phyloP scores from a whole-genome alignment of 1,139 yeast genomes.

The Scheffersomyces segobiensis region DNA sequence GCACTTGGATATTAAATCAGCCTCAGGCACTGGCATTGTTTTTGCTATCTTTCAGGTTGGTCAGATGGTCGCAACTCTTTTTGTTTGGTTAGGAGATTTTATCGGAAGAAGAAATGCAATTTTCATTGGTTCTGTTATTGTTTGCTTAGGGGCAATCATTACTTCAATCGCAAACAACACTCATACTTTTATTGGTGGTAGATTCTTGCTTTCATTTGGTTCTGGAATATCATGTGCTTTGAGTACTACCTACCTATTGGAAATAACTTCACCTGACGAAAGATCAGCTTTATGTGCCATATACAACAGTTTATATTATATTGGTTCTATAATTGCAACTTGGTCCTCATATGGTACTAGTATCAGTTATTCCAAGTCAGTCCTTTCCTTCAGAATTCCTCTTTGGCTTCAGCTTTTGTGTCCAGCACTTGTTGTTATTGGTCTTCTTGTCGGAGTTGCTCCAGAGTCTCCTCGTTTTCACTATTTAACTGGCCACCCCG shows the following conservation, averaged over 20 bases:
- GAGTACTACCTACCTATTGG: constrained; percentile 24
- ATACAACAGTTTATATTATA: constrained; percentile 24
- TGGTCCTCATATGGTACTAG: constrained; percentile 28
- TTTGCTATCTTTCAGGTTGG: constrained; percentile 21
- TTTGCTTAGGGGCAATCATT: constrained; percentile 23
- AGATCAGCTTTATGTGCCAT: constrained; percentile 20
- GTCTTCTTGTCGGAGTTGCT: constrained; percentile 41
- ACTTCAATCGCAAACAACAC: constrained; percentile 21
- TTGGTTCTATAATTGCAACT: constrained; percentile 25
- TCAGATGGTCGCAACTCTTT: constrained; percentile 14
- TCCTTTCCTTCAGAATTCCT: constrained; percentile 19
- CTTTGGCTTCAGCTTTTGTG: constrained; percentile 20
- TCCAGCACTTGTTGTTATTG: constrained; percentile 15
- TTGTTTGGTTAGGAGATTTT: constrained; percentile 11
- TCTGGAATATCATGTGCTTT: constrained; percentile 16
- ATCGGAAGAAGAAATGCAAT: constrained; percentile 19
- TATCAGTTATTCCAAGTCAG: constrained; percentile 14
- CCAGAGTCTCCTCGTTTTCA: constrained; percentile 58
- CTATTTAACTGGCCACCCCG: constrained; percentile 35
- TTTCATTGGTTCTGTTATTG: constrained; percentile 16
- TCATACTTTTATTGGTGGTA: constrained; percentile 22
- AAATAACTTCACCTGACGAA: constrained; percentile 24
- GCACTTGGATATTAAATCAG: constrained; percentile 4
- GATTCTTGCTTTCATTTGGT: constrained; percentile 19
- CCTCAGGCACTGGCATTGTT: constrained; percentile 22